A percentile compares a stretch with the other conserved stretches of the same genome.
Conservation (phyloP, 805 yeast genomes). For the Wickerhamomyces strasburgensis region DNA sequence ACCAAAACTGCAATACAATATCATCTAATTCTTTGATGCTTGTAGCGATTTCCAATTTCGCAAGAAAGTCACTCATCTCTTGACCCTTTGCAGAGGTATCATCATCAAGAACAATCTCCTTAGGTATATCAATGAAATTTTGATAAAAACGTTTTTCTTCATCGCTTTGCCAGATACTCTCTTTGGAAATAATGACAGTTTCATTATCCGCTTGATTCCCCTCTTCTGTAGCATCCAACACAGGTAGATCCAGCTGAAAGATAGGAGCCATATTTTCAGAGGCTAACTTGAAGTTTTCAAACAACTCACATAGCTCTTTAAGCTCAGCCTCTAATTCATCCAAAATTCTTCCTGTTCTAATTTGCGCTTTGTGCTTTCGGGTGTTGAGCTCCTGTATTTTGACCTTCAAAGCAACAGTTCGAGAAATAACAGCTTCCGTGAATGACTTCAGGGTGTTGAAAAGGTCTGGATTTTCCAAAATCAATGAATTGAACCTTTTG, state of each 20-base stretch:
- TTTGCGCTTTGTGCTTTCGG: slow-evolving; percentile 48
- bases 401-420: slow-evolving; percentile 32
- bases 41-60: slow-evolving; percentile 36
- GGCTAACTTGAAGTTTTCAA: slow-evolving; percentile 40
- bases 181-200: slow-evolving; percentile 26
- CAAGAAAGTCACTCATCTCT: slow-evolving; percentile 38
- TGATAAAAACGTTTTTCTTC: slow-evolving; percentile 64
- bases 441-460: slow-evolving; percentile 35
- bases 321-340: slow-evolving; percentile 35
- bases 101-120: slow-evolving; percentile 30
- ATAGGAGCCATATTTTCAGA: slow-evolving; percentile 40
- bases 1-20: slow-evolving; percentile 44
- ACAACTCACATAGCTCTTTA: slow-evolving; percentile 29
- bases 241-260: slow-evolving; percentile 36
- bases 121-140: slow-evolving; percentile 40
- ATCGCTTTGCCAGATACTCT: slow-evolving; percentile 56
- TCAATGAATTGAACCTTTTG: slow-evolving; percentile 38
- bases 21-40: slow-evolving; percentile 47
- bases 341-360: slow-evolving; percentile 57
- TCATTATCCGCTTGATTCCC: slow-evolving; percentile 24
- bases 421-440: slow-evolving; percentile 36
- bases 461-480: slow-evolving; percentile 27
- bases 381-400: slow-evolving; percentile 31
- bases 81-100: slow-evolving; percentile 26
- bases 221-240: slow-evolving; percentile 24